Evolutionary conservation across 164 flowering plant species (phyloP), one percentile per base, ranked within the genome.

Genomic region (Hamamelis virginiana): DNA sequence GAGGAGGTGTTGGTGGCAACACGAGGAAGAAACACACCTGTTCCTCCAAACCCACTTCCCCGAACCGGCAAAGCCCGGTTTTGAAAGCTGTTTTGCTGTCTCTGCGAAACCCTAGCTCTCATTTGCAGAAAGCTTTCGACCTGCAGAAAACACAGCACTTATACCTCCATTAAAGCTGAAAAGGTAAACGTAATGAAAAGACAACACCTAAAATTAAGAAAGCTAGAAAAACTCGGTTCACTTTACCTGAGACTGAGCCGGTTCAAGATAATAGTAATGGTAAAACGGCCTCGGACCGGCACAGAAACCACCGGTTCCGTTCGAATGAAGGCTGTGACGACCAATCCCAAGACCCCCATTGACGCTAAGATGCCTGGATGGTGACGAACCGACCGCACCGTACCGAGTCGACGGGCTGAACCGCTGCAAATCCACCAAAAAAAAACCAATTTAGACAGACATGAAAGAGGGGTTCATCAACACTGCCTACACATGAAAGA

Each of bases 21-120:
- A 43, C 81, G 74, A 1, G 87, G 87, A 27, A 81, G 73, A 64
- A 83, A 83, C 25, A 83, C 84, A 5, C 87, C 84, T 0, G 87
- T 83, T 1, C 87, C 87, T 51, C 72, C 73, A 50, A 22, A 1
- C 47, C 76, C 64, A 16, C 41, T 68, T 18, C 61, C 73, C 52
- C 62, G 73, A 67, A 57, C 52, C 1, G 78, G 77, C 51, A 52
- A 66, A 69, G 64, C 50, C 46, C 74, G 65, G 78, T 64, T 74
- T 38, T 57, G 74, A 45, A 26, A 25, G 48, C 65, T 79, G 76
- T 68, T 71, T 72, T 76, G 77, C 43, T 53, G 80, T 45, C 56
- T 63, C 65, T 73, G 74, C 52, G 63, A 15, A 43, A 73, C 50
- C 68, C 69, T 57, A 48, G 59, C 41, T 59, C 71, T 66, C 14